Percentiles rank a stretch among this genome's conserved stretches.
Evolutionary conservation across 371 early-diverging fungal genomes (phyloP).

Genomic region (Lichtheimia ornata): DNA sequence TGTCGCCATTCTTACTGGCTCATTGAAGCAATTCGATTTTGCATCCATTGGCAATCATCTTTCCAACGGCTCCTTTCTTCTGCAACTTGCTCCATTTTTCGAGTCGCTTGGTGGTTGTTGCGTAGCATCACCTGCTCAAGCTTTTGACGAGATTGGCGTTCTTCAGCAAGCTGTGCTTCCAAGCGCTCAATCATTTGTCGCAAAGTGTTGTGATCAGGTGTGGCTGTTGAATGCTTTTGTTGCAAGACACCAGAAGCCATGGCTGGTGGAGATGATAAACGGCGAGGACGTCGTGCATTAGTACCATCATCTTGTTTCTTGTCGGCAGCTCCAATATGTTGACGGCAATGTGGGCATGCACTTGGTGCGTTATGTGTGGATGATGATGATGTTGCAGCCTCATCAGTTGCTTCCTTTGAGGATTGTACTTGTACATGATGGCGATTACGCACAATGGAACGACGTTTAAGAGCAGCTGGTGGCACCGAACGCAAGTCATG

Average conservation of each 20-base stretch:
- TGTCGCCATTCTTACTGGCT: constrained; percentile 20
- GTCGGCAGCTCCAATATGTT: constrained; percentile 1
- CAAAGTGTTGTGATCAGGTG: constrained; percentile 11
- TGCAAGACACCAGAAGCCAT: constrained; percentile 23
- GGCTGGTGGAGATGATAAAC: constrained; percentile 35
- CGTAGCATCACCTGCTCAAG: constrained; percentile 28
- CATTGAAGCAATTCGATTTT: constrained; percentile 34
- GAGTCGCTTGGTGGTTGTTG: constrained; percentile 7
- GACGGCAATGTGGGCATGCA: constrained; percentile 42
- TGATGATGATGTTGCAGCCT: too few relatives aligned
- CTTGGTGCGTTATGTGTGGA: not conserved
- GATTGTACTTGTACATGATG: constrained; percentile 12
- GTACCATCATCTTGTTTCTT: not conserved
- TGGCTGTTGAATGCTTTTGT: not conserved
- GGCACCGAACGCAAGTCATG: constrained; percentile 23
- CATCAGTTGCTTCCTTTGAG: too few relatives aligned
- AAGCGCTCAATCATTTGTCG: constrained; percentile 30
- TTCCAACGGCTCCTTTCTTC: constrained; percentile 40
- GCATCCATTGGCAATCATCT: constrained; percentile 34
- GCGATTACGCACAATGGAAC: constrained; percentile 33
- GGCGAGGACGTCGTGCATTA: constrained; percentile 2
- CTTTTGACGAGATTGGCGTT: constrained; percentile 40
- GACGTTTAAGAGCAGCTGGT: constrained; percentile 35
- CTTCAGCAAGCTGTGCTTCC: constrained; percentile 48
- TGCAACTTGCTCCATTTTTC: constrained; percentile 24